Evolutionary conservation across 2,329 filamentous ascomycete genomes (phyloP), one percentile per base, ranked within the genome.

Genomic region (Fusarium sp.): DNA sequence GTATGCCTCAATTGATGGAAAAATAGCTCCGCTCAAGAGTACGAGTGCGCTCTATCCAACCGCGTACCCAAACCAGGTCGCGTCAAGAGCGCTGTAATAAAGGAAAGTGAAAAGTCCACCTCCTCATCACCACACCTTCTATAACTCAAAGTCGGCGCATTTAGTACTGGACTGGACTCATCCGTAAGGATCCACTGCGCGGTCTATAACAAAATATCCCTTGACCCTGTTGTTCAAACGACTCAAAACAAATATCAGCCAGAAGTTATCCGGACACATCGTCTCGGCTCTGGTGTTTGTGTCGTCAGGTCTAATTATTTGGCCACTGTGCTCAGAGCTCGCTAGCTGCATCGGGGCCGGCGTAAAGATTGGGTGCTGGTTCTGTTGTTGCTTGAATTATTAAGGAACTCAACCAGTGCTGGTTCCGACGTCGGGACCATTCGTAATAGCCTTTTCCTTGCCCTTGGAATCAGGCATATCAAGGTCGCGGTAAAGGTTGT

Each of bases 401-500:
- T 11, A 47, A 46, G 27, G 22, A 27, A 47, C 59, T 79, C 75
- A 79, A 50, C 76, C 75, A 42, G 71, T 73, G 71, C 75, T 77
- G 20, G 76, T 66, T 22, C 75, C 73, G 18, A 68, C 74, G 29
- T 63, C 59, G 5, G 54, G 29, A 20, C 47, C 63, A 29, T 63
- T 59, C 14, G 42, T 68, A 16, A 57, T 59, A 15, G 59, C 66
- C 46, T 52, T 71, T 22, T 70, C 74, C 64, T 77, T 78, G 42
- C 70, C 73, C 54, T 78, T 77, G 24, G 63, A 61, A 30, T 74
- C 64, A 14, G 70, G 62, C 34, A 77, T 68, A 29, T 80, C 77
- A 32, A 79, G 66, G 38, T 91, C 89, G 62, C 86, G 83, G 75
- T 92, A 93, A 6, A 93, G 81, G 40, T 85, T 83, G 68, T 92